Base-by-base conservation (phyloP, 306 rosid species). In the Dryas alaskensis region DNA sequence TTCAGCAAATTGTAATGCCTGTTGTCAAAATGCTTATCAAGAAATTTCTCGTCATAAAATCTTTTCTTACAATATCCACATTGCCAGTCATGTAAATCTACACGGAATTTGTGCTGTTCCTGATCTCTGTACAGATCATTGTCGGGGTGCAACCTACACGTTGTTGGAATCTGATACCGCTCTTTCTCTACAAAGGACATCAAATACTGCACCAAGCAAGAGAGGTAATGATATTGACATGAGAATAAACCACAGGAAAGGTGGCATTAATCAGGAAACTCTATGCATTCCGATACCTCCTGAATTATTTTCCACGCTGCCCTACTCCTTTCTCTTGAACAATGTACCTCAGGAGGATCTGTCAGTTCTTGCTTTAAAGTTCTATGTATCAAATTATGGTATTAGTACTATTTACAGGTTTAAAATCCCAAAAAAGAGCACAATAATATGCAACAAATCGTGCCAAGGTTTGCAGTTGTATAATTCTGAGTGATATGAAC, bases 21-120 rank as follows among this genome's bases (percentile, higher is more conserved):
- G 76, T 87, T 84, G 78, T 91, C 90, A 58, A 87, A 91, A 84
- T 91, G 94, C 77, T 65, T 87, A 80, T 91, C 97, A 8, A 91
- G 90, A 83, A 85, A 68, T 62, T 82, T 91, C 78, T 91, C 98
- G 25, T 87, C 96, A 4, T 87, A 92, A 76, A 93, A 93, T 75
- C 91, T 88, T 82, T 93, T 93, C 82, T 67, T 92, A 81, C 98
- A 93, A 85, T 88, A 93, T 81, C 97, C 98, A 86, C 98, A 93
- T 52, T 69, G 87, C 98, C 98, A 93, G 65, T 93, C 97, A 63
- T 88, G 53, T 76, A 78, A 60, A 78, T 93, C 91, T 1, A 87
- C n/a, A 73, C 48, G 85, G 76, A 88, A 78, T 82, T 88, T 93
- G 81, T 93, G 94, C 70, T 88, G 91, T 74, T 93, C 98, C 83